phyloP scores from a whole-genome alignment of 2,329 filamentous ascomycete genomes.

The Aspergillus aculeatus region DNA sequence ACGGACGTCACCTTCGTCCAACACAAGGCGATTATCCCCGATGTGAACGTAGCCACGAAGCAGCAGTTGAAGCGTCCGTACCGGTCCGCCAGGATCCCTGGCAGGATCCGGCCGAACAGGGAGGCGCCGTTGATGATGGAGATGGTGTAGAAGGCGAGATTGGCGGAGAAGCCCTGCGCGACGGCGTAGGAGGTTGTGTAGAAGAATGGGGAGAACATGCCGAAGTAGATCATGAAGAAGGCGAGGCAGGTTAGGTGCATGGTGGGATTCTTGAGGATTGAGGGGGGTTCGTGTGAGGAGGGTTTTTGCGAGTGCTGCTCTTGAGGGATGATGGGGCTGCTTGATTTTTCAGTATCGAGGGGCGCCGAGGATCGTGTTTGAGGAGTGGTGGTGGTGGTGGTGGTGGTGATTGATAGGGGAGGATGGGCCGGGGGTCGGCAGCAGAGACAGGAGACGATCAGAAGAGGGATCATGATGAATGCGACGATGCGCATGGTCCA shows the following conservation, averaged over 20 bases:
- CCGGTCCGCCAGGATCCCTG: slow-evolving; percentile 56
- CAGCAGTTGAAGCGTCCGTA: slow-evolving; percentile 54
- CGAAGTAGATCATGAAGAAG: slow-evolving; percentile 24
- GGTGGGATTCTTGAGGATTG: slow-evolving; percentile 24
- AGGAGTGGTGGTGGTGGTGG: background rate
- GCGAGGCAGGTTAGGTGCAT: slow-evolving; percentile 30
- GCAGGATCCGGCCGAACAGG: slow-evolving; percentile 55
- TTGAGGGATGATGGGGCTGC: background rate
- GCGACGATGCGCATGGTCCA: slow-evolving; percentile 43
- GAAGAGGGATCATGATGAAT: slow-evolving; percentile 42
- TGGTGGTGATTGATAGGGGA: background rate
- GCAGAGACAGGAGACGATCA: slow-evolving; percentile 30
- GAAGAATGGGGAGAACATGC: background rate
- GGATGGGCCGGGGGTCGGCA: slow-evolving; percentile 6
- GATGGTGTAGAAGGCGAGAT: slow-evolving; percentile 62
- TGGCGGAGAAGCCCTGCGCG: slow-evolving; percentile 43
- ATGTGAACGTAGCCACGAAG: slow-evolving; percentile 37
- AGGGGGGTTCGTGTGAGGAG: slow-evolving; percentile 11
- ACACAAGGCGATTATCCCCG: slow-evolving; percentile 38
- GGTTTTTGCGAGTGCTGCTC: background rate
- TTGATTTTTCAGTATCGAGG: background rate
- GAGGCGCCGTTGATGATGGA: slow-evolving; percentile 64
- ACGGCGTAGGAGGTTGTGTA: background rate
- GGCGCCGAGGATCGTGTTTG: background rate
- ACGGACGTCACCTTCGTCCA: slow-evolving; percentile 34